Evolutionary conservation across 495 filamentous ascomycete genomes (phyloP).

Genomic region (Annulohypoxylon nitens): DNA sequence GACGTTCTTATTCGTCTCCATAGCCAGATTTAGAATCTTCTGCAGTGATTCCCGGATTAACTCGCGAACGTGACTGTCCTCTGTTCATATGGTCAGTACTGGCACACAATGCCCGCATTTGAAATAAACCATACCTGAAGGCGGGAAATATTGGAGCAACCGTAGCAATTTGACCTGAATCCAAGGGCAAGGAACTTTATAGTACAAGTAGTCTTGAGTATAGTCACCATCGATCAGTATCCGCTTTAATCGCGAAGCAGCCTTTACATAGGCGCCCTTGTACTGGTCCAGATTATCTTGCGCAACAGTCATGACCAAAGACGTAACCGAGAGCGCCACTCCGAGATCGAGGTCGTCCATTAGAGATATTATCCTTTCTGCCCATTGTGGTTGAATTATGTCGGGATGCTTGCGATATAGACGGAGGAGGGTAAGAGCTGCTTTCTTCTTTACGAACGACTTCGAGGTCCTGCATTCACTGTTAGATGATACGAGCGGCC

Average conservation of each 20-base stretch:
- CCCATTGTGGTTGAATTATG: conserved; percentile 97
- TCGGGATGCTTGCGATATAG: conserved; percentile 93
- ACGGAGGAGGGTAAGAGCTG: conserved; percentile 93
- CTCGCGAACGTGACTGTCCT: conserved; percentile 90
- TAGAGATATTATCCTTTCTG: conserved; percentile 94
- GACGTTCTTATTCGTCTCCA: conserved; percentile 97
- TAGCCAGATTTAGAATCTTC: conserved; percentile 87
- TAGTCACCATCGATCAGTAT: conserved; percentile 91
- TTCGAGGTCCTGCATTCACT: conserved; percentile 82
- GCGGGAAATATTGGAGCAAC: conserved; percentile 94
- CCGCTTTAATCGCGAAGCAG: conserved; percentile 86
- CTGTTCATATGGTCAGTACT: conserved; percentile 60
- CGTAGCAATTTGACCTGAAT: conserved; percentile 95
- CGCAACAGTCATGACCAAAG: conserved; percentile 93
- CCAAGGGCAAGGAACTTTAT: conserved; percentile 99
- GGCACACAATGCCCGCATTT: neutral
- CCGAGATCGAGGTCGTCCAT: conserved; percentile 98
- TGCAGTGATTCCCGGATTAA: conserved; percentile 93
- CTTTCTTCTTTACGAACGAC: conserved; percentile 99
- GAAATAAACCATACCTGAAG: conserved; percentile 75
- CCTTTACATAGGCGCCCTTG: conserved; percentile 93
- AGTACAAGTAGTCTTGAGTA: conserved; percentile 91
- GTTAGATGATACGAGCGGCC: conserved; percentile 15
- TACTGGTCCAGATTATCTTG: conserved; percentile 95
- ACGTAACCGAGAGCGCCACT: conserved; percentile 94